Evolutionary conservation across 441 rosid genomes (phyloP).

Genomic region (Capsella rubella): DNA sequence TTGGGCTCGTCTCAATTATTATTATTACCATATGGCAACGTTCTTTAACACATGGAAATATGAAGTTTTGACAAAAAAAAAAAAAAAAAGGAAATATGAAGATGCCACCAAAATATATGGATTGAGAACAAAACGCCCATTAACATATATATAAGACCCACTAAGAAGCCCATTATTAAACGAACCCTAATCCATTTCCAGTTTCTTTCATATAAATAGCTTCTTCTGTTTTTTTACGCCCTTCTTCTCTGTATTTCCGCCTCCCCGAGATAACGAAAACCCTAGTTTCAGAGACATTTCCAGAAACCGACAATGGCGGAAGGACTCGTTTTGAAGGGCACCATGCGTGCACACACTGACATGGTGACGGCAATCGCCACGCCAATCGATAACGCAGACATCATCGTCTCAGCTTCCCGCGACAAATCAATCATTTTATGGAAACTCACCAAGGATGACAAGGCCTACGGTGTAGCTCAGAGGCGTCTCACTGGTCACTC

Average conservation of each 20-base stretch:
- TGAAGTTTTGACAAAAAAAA: neutral
- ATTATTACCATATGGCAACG: too few relatives aligned
- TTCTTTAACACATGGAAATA: too few relatives aligned
- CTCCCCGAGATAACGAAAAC: conserved; percentile 35
- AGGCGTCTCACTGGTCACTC: conserved; percentile 95
- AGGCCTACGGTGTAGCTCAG: conserved; percentile 77
- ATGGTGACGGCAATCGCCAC: conserved; percentile 95
- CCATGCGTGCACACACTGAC: conserved; percentile 95
- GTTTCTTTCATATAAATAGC: conserved; percentile 16
- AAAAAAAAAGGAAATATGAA: neutral
- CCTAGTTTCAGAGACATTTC: conserved; percentile 37
- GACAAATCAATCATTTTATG: conserved; percentile 94
- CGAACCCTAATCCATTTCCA: conserved; percentile 38
- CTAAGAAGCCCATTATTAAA: conserved; percentile 30
- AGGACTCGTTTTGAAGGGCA: conserved; percentile 73
- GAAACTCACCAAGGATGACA: conserved; percentile 87
- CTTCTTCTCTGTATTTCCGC: conserved; percentile 25
- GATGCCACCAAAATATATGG: neutral
- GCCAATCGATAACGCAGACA: conserved; percentile 86
- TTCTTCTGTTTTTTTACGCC: conserved; percentile 4
- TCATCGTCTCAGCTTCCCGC: conserved; percentile 90
- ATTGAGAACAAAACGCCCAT: conserved; percentile 3
- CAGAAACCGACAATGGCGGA: conserved; percentile 56
- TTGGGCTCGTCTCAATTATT: too few relatives aligned
- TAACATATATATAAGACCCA: neutral